Percentiles rank a stretch among this genome's conserved stretches.
Evolutionary conservation across 1,284 basidiomycete species (phyloP).

Genomic region (Puccinia coronata): DNA sequence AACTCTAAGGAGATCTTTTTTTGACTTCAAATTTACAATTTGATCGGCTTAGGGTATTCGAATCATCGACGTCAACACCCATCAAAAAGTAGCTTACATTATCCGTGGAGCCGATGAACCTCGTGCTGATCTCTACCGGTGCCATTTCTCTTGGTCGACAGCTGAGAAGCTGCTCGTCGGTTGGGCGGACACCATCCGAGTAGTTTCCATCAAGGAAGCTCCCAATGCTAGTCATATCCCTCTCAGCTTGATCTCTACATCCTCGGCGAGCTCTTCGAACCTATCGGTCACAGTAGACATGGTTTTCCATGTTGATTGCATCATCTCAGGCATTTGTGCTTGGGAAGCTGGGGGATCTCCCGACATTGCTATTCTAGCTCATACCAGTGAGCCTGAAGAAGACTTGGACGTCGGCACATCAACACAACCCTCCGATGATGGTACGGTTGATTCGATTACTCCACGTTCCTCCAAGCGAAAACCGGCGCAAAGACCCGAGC

Average conservation of each 20-base stretch:
- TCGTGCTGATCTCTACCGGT: conserved; percentile 89
- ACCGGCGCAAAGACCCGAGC: conserved; percentile 68
- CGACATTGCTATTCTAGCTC: conserved; percentile 43
- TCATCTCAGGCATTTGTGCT: conserved; percentile 86
- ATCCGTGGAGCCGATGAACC: conserved; percentile 78
- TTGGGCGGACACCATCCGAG: conserved; percentile 93
- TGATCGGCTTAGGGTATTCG: conserved; percentile 75
- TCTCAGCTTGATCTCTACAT: conserved; percentile 14
- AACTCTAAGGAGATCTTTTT: conserved; percentile 31
- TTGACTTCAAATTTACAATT: conserved; percentile 17
- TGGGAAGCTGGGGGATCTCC: conserved; percentile 56
- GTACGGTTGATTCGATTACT: conserved; percentile 72
- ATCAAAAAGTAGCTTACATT: conserved; percentile 81
- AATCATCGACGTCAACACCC: conserved; percentile 81
- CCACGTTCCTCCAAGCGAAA: conserved; percentile 64
- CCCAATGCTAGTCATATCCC: not conserved
- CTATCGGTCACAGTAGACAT: conserved; percentile 74
- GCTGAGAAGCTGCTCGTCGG: conserved; percentile 81
- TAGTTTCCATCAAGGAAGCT: conserved; percentile 62
- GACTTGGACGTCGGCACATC: conserved; percentile 68
- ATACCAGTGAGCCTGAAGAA: conserved; percentile 35
- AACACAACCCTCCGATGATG: conserved; percentile 62
- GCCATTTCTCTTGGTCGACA: conserved; percentile 86
- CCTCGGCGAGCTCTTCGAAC: conserved; percentile 31
- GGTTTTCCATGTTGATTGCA: conserved; percentile 90